A percentile compares a stretch with the other conserved stretches of the same genome.
phyloP scores from a whole-genome alignment of 2,329 filamentous ascomycete species.

The Fusarium keratoplasticum region DNA sequence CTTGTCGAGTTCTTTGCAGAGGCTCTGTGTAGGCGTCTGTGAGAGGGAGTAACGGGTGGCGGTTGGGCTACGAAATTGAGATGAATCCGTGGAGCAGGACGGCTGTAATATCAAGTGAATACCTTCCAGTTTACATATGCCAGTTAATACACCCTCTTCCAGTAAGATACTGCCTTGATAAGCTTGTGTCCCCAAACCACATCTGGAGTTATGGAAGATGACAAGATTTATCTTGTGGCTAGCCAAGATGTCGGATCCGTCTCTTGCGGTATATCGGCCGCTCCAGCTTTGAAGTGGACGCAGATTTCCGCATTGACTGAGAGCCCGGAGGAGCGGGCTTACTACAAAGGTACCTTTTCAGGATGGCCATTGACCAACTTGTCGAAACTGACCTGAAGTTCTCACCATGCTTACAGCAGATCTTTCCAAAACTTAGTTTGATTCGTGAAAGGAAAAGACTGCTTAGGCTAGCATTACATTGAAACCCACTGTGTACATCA shows the following conservation, averaged over 20 bases:
- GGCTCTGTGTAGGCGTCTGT: neutral
- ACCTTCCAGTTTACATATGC: too few species aligned
- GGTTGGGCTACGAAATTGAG: neutral
- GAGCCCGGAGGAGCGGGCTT: too few species aligned
- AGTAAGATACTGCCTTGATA: too few species aligned
- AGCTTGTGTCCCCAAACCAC: too few species aligned
- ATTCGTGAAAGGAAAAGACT: neutral
- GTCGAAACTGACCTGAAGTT: neutral
- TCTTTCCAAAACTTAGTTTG: neutral
- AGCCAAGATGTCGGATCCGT: too few species aligned
- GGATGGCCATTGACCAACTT: neutral
- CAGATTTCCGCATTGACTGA: too few species aligned
- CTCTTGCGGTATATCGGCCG: too few species aligned
- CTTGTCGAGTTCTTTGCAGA: neutral
- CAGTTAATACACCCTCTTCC: too few species aligned
- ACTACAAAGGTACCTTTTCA: neutral
- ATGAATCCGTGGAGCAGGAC: neutral
- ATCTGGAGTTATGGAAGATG: too few species aligned
- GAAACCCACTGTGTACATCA: neutral
- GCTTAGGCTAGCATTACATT: neutral
- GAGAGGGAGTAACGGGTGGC: neutral
- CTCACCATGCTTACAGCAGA: neutral
- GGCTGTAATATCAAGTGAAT: neutral
- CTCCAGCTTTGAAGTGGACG: too few species aligned
- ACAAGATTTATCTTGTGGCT: too few species aligned